A percentile compares a stretch with the other conserved stretches of the same genome.
Evolutionary conservation across 306 rosid genomes (phyloP).

Genomic region (Acacia confusa): DNA sequence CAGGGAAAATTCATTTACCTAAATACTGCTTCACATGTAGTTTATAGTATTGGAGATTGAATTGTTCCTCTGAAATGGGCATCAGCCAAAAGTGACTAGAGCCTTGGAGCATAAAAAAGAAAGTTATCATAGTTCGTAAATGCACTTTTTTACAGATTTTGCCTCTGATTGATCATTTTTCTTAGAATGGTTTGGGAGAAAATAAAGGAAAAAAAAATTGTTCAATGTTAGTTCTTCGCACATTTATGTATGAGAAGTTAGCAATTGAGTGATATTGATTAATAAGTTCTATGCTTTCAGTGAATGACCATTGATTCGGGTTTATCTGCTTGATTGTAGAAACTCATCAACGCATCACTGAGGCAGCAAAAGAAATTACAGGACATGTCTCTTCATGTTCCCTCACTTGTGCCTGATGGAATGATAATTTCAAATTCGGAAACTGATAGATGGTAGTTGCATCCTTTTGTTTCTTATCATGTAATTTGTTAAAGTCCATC

Average conservation of each 20-base stretch:
- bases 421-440: slow-evolving; percentile 44
- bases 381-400: slow-evolving; percentile 60
- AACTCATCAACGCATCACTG: slow-evolving; percentile 62
- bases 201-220: neutral
- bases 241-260: neutral
- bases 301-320: slow-evolving; percentile 20
- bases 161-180: neutral
- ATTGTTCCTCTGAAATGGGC: neutral
- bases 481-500: neutral
- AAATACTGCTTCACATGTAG: neutral
- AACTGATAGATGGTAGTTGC: slow-evolving; percentile 53
- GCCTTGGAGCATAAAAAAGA: neutral
- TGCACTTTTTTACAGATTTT: neutral
- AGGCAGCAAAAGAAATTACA: slow-evolving; percentile 83
- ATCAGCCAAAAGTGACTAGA: neutral
- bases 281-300: neutral
- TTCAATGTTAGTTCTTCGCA: neutral
- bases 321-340: slow-evolving; percentile 47
- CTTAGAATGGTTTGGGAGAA: neutral
- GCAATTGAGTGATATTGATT: neutral
- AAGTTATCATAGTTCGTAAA: neutral
- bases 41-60: neutral
- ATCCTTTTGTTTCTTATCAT: neutral
- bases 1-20: neutral
- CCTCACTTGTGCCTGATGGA: slow-evolving; percentile 52